These are phyloP conservation scores for Globisporangium canariense DNA, from an alignment of 352 stramenopile genomes.

Conservation along the genomic window DNA sequence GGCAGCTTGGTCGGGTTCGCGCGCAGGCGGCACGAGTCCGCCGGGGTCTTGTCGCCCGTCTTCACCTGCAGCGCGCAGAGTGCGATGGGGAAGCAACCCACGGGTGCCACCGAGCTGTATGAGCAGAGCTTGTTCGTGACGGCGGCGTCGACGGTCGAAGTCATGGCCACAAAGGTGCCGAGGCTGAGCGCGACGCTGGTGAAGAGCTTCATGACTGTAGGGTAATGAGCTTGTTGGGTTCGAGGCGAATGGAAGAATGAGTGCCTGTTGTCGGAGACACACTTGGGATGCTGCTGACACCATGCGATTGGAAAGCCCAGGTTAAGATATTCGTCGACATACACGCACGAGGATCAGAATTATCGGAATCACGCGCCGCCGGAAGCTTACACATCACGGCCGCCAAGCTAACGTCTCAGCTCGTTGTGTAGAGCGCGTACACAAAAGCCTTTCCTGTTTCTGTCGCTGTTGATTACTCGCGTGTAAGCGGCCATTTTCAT, in stretches of 20 bases:
- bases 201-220: neutral
- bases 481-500: too few species aligned
- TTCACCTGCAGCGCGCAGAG: neutral
- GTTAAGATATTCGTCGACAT: too few species aligned
- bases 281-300: too few species aligned
- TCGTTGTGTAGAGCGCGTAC: too few species aligned
- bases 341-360: too few species aligned
- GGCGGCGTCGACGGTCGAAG: neutral
- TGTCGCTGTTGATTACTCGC: too few species aligned
- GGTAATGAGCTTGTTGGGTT: neutral
- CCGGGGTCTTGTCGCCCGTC: slow-evolving; percentile 1
- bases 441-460: too few species aligned
- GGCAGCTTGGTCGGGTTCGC: slow-evolving; percentile 19
- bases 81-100: neutral
- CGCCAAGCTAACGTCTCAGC: too few species aligned
- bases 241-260: neutral
- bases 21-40: neutral
- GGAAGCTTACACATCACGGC: too few species aligned
- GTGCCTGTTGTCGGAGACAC: neutral
- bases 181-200: neutral
- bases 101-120: neutral
- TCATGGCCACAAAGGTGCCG: neutral
- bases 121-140: neutral
- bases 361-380: too few species aligned
- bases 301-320: too few species aligned